Percentiles rank a stretch among this genome's conserved stretches.
phyloP scores from a whole-genome alignment of 129 eudicot genomes.

The Chrysanthemum makinoi region DNA sequence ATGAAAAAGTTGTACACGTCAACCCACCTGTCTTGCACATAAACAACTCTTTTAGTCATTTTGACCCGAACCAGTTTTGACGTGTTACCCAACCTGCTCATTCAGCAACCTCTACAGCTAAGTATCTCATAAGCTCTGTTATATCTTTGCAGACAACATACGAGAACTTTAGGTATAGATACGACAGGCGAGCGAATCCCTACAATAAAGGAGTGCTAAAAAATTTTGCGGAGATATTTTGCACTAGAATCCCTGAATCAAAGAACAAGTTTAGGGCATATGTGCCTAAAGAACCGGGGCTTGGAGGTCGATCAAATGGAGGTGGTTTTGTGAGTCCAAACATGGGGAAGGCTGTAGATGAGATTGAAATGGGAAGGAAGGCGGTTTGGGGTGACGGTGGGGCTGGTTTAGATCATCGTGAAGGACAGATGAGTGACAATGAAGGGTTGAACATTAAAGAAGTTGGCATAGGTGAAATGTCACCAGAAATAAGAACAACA shows the following conservation, averaged over 20 bases:
- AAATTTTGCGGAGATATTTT: slow-evolving; percentile 79
- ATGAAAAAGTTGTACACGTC: background rate
- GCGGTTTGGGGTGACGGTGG: slow-evolving; percentile 95
- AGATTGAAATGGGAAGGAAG: slow-evolving; percentile 95
- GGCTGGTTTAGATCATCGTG: slow-evolving; percentile 44
- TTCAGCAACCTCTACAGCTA: background rate
- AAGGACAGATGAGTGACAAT: slow-evolving; percentile 53
- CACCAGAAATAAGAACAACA: slow-evolving; percentile 79
- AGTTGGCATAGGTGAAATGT: slow-evolving; percentile 59
- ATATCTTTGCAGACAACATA: slow-evolving; percentile 77
- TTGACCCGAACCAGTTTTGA: background rate
- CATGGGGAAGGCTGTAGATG: slow-evolving; percentile 88
- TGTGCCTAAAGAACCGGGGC: slow-evolving; percentile 65
- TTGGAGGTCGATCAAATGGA: slow-evolving; percentile 57
- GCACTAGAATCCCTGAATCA: slow-evolving; percentile 60
- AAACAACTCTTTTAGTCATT: background rate
- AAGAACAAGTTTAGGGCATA: slow-evolving; percentile 75
- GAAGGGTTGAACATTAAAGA: slow-evolving; percentile 67
- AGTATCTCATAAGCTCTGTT: slow-evolving; percentile 13
- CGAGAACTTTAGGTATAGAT: slow-evolving; percentile 92
- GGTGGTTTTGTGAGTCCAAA: slow-evolving; percentile 94
- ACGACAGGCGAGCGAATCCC: slow-evolving; percentile 91
- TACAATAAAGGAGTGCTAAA: slow-evolving; percentile 80
- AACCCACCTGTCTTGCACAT: background rate
- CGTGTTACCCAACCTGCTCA: background rate